Evolutionary conservation across 2,329 filamentous ascomycete species (phyloP).

Genomic region (Paraphoma chrysanthemicola): DNA sequence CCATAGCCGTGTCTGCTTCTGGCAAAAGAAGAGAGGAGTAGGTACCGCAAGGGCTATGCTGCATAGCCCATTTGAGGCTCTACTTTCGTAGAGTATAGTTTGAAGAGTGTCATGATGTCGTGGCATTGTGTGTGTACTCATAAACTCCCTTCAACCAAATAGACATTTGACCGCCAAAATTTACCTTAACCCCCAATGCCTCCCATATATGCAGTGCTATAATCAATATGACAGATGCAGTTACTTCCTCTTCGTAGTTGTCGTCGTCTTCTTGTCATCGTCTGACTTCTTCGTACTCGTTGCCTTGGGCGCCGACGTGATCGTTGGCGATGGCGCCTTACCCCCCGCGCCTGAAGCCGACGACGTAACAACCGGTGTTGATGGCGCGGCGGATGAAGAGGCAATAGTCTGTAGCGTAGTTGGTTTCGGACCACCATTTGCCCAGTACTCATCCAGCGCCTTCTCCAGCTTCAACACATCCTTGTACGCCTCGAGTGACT

Average conservation of each 20-base stretch:
- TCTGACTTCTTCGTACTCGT: not conserved
- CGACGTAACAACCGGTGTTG: not conserved
- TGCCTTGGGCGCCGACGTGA: not conserved
- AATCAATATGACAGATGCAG: not conserved
- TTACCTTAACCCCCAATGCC: not conserved
- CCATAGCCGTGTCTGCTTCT: too few species aligned
- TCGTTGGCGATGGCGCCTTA: not conserved
- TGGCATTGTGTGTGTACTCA: not conserved
- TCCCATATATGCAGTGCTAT: not conserved
- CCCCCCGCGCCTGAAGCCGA: not conserved
- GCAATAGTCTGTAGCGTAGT: slow-evolving; percentile 12
- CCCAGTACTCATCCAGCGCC: slow-evolving; percentile 31
- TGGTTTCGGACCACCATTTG: not conserved
- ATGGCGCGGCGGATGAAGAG: not conserved
- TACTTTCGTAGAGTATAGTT: too few species aligned
- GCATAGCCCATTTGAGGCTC: too few species aligned
- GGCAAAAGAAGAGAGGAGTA: too few species aligned
- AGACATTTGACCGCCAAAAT: not conserved
- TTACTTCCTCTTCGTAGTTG: slow-evolving; percentile 2
- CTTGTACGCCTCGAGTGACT: slow-evolving; percentile 28
- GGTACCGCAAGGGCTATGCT: too few species aligned
- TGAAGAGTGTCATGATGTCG: not conserved
- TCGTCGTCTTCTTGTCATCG: slow-evolving; percentile 2
- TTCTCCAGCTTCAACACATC: slow-evolving; percentile 19
- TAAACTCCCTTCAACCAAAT: not conserved